Evolutionary conservation across 768 basidiomycete species (phyloP).

Genomic region (Astraeus odoratus): DNA sequence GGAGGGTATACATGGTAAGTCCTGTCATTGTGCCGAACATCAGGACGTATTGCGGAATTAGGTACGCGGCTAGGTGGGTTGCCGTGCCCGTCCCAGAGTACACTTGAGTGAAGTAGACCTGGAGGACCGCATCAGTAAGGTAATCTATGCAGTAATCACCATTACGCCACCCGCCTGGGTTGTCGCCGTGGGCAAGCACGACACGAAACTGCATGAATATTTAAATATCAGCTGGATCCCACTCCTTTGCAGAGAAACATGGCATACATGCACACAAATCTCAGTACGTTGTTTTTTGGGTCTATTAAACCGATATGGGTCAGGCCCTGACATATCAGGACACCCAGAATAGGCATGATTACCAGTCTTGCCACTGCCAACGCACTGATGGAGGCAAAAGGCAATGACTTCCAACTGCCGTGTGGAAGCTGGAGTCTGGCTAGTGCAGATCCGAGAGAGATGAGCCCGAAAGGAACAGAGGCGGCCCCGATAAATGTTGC

Average conservation of each 20-base stretch:
- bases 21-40: slow-evolving; percentile 33
- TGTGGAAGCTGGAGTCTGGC: slow-evolving; percentile 50
- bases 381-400: slow-evolving; percentile 44
- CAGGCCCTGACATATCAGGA: slow-evolving; percentile 47
- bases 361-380: slow-evolving; percentile 51
- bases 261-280: slow-evolving; percentile 64
- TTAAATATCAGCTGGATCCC: background rate
- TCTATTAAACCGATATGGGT: slow-evolving; percentile 41
- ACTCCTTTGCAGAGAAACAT: background rate
- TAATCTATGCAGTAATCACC: background rate
- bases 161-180: slow-evolving; percentile 40
- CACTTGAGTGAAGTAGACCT: slow-evolving; percentile 61
- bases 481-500: slow-evolving; percentile 55
- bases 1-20: slow-evolving; percentile 29
- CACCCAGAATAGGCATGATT: slow-evolving; percentile 54
- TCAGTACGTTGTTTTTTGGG: slow-evolving; percentile 48
- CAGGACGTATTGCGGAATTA: slow-evolving; percentile 50
- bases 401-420: slow-evolving; percentile 37
- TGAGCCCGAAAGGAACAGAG: slow-evolving; percentile 56
- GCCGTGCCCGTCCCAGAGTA: slow-evolving; percentile 57
- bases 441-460: slow-evolving; percentile 57
- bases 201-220: background rate
- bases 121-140: background rate
- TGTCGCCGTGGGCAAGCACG: slow-evolving; percentile 12
- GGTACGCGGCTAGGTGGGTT: slow-evolving; percentile 53